These are phyloP conservation scores for Boletus patriciae DNA, from an alignment of 768 basidiomycete genomes.

Conservation along the genomic window DNA sequence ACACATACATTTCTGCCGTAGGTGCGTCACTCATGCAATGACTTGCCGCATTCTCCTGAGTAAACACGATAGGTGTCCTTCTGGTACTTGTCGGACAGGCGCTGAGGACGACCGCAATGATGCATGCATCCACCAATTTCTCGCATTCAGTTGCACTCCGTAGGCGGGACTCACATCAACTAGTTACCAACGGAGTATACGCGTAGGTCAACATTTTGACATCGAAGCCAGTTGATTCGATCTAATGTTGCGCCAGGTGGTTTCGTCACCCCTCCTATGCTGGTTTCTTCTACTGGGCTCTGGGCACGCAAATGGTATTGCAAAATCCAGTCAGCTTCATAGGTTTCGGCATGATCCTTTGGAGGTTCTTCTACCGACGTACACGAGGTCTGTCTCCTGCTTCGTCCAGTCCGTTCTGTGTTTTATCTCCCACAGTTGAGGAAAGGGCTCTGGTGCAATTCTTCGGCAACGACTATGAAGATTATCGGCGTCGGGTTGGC, in stretches of 20 bases:
- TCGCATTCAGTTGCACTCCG: slow-evolving; percentile 81
- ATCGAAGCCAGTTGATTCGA: background rate
- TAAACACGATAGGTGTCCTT: slow-evolving; percentile 51
- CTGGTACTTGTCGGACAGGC: slow-evolving; percentile 70
- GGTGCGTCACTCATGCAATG: slow-evolving; percentile 43
- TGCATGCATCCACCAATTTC: slow-evolving; percentile 91
- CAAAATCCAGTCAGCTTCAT: slow-evolving; percentile 80
- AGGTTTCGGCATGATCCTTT: slow-evolving; percentile 66
- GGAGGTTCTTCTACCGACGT: slow-evolving; percentile 83
- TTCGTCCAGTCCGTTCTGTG: background rate
- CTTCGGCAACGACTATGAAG: slow-evolving; percentile 85
- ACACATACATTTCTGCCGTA: slow-evolving; percentile 54
- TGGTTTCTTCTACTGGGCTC: slow-evolving; percentile 97
- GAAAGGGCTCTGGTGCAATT: slow-evolving; percentile 78
- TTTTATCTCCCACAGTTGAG: slow-evolving; percentile 57
- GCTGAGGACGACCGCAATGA: slow-evolving; percentile 91
- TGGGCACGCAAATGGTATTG: slow-evolving; percentile 89
- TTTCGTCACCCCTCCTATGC: slow-evolving; percentile 95
- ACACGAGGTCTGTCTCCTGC: slow-evolving; percentile 63
- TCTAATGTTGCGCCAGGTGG: slow-evolving; percentile 25
- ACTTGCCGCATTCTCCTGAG: background rate
- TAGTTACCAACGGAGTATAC: slow-evolving; percentile 91
- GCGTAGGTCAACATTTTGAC: slow-evolving; percentile 50
- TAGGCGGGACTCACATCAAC: slow-evolving; percentile 69
- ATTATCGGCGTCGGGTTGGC: slow-evolving; percentile 75